Conservation (phyloP, 331 rosid genomes). For the Spiraea crenata region DNA sequence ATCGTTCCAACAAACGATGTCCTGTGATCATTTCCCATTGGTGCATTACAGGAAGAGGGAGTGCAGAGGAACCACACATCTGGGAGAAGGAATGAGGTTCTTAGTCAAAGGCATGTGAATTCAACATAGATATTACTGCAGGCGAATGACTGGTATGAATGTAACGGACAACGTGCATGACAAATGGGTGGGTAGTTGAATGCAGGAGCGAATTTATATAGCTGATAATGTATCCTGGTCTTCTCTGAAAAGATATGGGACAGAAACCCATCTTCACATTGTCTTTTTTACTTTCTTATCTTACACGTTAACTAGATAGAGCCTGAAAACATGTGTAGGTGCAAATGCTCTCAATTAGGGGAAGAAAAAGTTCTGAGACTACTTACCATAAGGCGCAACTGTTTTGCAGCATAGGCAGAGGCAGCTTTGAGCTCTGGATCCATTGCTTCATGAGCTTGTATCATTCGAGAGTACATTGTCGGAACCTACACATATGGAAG, state of each 20-base stretch:
- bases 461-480: conserved; percentile 72
- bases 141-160: background rate
- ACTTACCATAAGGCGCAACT: conserved; percentile 92
- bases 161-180: background rate
- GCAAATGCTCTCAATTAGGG: background rate
- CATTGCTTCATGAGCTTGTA: conserved; percentile 86
- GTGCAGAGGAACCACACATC: conserved; percentile 99
- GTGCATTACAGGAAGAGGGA: conserved; percentile 85
- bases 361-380: conserved; percentile 7
- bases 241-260: background rate
- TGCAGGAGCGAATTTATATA: background rate
- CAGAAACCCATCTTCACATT: background rate
- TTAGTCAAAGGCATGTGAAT: background rate
- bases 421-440: conserved; percentile 58
- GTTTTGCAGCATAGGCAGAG: conserved; percentile 78
- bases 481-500: conserved; percentile 68
- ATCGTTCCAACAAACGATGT: conserved; percentile 87
- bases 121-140: background rate
- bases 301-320: background rate
- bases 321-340: background rate
- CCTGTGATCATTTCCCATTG: conserved; percentile 89
- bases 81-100: conserved; percentile 8
- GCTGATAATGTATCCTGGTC: background rate
- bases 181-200: background rate
- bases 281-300: background rate